These are phyloP conservation scores for Sphaerulina vaccinii DNA, from an alignment of 2,329 filamentous ascomycete genomes.

Conservation along the genomic window DNA sequence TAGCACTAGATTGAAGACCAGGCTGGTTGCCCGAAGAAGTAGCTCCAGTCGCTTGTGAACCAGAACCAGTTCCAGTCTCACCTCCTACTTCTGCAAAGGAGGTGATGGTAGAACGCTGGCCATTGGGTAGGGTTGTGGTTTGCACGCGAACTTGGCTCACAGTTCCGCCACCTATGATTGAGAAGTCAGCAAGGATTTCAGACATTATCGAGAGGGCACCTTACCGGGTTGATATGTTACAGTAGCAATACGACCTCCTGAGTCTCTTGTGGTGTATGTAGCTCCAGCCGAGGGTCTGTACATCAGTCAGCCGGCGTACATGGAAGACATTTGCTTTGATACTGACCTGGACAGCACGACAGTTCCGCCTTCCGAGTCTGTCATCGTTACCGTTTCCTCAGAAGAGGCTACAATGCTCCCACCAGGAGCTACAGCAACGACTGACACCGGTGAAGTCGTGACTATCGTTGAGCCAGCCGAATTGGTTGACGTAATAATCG, in stretches of 20 bases:
- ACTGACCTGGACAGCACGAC: constrained; percentile 36
- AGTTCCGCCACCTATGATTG: constrained; percentile 33
- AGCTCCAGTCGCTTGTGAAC: constrained; percentile 14
- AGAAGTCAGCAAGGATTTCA: background rate
- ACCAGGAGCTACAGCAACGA: constrained; percentile 40
- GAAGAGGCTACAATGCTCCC: constrained; percentile 37
- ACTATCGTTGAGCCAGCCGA: constrained; percentile 39
- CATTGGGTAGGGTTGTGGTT: constrained; percentile 39
- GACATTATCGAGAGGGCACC: background rate
- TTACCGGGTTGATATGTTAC: constrained; percentile 48
- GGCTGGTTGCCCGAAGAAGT: constrained; percentile 30
- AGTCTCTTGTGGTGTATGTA: constrained; percentile 46
- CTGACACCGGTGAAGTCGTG: constrained; percentile 39
- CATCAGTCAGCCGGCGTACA: background rate
- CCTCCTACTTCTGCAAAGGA: constrained; percentile 45
- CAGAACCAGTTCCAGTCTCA: constrained; percentile 19
- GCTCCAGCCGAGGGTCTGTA: constrained; percentile 35
- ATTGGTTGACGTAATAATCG: constrained; percentile 44
- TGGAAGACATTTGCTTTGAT: background rate
- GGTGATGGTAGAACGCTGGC: constrained; percentile 43
- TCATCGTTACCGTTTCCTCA: constrained; percentile 39
- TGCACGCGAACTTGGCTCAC: constrained; percentile 43
- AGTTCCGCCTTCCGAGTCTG: constrained; percentile 42
- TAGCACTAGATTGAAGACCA: constrained; percentile 42
- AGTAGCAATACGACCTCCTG: constrained; percentile 42